Evolutionary conservation across 257 asterid species (phyloP).

Genomic region (Petunia axillaris): DNA sequence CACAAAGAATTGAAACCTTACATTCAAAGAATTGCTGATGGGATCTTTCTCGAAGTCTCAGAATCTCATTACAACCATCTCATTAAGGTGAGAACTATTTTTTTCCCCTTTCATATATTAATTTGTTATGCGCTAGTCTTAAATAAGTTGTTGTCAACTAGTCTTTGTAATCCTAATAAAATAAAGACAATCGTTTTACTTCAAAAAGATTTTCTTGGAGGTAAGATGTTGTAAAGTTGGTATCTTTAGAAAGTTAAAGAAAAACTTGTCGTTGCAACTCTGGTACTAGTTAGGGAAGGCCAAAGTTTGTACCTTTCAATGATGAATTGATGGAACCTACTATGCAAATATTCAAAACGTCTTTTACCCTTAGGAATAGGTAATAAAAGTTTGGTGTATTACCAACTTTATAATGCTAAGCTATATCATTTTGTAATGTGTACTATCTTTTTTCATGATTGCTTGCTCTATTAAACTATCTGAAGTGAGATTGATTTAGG

Average conservation of each 20-base stretch:
- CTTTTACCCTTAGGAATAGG: slow-evolving; percentile 87
- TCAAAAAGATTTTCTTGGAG: too few relatives aligned
- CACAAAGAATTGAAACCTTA: slow-evolving; percentile 80
- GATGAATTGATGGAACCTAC: slow-evolving; percentile 87
- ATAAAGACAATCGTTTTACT: not conserved
- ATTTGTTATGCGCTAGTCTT: not conserved
- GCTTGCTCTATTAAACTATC: too few relatives aligned
- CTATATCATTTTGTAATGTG: too few relatives aligned
- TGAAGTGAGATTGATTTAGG: too few relatives aligned
- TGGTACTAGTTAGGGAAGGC: slow-evolving; percentile 95
- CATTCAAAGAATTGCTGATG: slow-evolving; percentile 71
- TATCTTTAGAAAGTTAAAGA: too few relatives aligned
- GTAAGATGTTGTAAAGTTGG: too few relatives aligned
- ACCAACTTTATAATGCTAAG: too few relatives aligned
- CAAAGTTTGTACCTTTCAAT: slow-evolving; percentile 97
- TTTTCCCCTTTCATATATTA: not conserved
- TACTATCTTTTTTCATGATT: too few relatives aligned
- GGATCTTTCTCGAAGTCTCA: slow-evolving; percentile 53
- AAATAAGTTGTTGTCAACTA: too few relatives aligned
- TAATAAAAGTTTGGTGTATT: too few relatives aligned
- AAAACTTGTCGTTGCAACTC: slow-evolving; percentile 63
- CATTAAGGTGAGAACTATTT: slow-evolving; percentile 60
- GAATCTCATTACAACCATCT: slow-evolving; percentile 76
- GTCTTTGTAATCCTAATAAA: too few relatives aligned
- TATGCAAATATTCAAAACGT: slow-evolving; percentile 79